phyloP scores from a whole-genome alignment of 208 protist genomes.

The Acanthamoeba lugdunensis region DNA sequence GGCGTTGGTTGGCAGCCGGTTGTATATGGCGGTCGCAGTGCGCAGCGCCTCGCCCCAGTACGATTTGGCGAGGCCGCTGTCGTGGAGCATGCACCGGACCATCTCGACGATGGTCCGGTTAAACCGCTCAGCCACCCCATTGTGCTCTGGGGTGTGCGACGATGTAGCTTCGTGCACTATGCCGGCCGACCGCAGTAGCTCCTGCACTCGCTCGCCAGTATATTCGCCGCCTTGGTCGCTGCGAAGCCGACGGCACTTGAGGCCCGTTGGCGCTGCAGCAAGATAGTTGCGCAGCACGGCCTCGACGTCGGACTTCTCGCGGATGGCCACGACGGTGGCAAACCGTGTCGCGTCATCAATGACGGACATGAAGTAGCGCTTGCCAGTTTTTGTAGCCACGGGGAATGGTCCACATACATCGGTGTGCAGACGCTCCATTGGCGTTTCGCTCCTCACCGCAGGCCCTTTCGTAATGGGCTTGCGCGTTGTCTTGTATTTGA shows the following conservation, averaged over 20 bases:
- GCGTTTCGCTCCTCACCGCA: background rate
- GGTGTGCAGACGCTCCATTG: background rate
- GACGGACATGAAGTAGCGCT: background rate
- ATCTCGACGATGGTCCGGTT: background rate
- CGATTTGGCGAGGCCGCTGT: background rate
- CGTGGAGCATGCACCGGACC: background rate
- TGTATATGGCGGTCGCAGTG: background rate
- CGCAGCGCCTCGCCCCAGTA: background rate
- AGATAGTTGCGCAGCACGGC: background rate
- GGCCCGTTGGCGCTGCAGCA: background rate
- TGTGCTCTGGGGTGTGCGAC: background rate
- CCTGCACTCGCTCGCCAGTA: background rate
- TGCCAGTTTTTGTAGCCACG: background rate
- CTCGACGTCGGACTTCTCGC: too few relatives aligned
- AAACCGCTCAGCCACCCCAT: constrained; percentile 5
- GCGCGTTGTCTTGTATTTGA: background rate
- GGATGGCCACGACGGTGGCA: too few relatives aligned
- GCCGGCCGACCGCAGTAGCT: background rate
- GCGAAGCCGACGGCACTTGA: background rate
- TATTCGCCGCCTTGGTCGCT: background rate
- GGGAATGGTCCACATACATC: constrained; percentile 33
- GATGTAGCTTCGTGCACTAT: background rate
- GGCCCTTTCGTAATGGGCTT: background rate
- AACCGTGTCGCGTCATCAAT: background rate
- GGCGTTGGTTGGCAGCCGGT: background rate